Base-by-base conservation (phyloP, 192 early-diverging fungal species). In the Backusella circina region DNA sequence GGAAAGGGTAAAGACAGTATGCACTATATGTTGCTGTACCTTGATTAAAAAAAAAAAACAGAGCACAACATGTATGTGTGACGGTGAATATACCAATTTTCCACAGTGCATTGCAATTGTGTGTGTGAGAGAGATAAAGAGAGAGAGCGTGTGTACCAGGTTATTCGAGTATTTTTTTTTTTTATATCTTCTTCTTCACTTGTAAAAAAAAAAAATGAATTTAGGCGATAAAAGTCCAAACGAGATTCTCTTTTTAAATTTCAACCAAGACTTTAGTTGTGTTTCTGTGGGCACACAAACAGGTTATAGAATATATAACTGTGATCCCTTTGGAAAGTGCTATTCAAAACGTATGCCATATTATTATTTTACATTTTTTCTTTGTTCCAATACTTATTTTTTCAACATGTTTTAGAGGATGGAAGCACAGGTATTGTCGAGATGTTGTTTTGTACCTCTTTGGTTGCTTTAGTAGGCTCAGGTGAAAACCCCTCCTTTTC, bases 221-320 rank as follows among this genome's bases (percentile, higher is more conserved):
- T 73, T 92, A 30, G 88, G 87, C 50, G 79, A 81, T 26, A 86
- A 85, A 73, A 83, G 82, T 33, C 86, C 82, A 51, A 89, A 88
- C 78, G 93, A 94, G 71, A 77, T 94, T n/a, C 74, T 91, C 38
- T 94, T 92, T 78, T 86, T 94, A 72, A 91, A 94, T 80, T 94
- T 94, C 65, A 94, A 94, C 86, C 93, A 94, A 84, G 93, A 94
- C 83, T 93, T 86, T 71, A 93, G 92, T 75, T 98, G 97, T 83
- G 87, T 98, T 28, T 95, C 96, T 70, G 95, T 96, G 10, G 95
- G 95, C 2, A 91, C 92, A 15, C 84, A 88, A 44, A 79, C 88
- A 69, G 97, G 97, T 12, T 98, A 97, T 88, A 91, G 92, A 79
- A 98, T 99, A 78, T 99, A 95, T 89, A 99, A 96, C 83, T 95